Conservation (phyloP, 2,329 filamentous ascomycete species). For the Arthrobotrys sinensis region DNA sequence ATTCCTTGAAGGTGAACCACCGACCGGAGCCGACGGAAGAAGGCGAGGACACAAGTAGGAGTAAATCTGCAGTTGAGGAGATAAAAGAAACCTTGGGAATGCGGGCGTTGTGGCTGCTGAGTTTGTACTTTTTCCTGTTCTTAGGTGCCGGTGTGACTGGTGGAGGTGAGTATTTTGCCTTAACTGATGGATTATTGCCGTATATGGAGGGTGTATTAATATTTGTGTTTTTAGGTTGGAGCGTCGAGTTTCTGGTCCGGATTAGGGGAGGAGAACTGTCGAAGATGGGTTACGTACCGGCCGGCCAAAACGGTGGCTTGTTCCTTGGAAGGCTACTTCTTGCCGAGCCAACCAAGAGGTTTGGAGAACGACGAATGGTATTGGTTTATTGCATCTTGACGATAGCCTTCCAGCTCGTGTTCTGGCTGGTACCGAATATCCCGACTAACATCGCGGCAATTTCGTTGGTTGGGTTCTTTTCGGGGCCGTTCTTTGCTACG, state of each 20-base stretch:
- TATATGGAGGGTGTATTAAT: background rate
- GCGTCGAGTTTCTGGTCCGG: slow-evolving; percentile 76
- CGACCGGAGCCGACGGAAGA: slow-evolving; percentile 54
- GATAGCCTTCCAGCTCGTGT: slow-evolving; percentile 73
- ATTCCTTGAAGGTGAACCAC: slow-evolving; percentile 67
- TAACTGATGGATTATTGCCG: background rate
- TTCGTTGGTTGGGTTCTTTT: slow-evolving; percentile 74
- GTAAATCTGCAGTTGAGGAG: slow-evolving; percentile 67
- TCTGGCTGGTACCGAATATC: slow-evolving; percentile 73
- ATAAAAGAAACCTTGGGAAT: slow-evolving; percentile 70
- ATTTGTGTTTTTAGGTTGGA: slow-evolving; percentile 71
- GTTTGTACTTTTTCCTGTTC: slow-evolving; percentile 77
- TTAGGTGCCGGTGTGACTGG: slow-evolving; percentile 74
- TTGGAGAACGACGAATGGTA: slow-evolving; percentile 75
- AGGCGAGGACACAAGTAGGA: slow-evolving; percentile 62
- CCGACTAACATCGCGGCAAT: slow-evolving; percentile 72
- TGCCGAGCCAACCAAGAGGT: slow-evolving; percentile 74
- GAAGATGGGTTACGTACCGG: slow-evolving; percentile 75
- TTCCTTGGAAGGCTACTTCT: slow-evolving; percentile 74
- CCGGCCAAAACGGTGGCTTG: slow-evolving; percentile 74
- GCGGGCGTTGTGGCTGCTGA: slow-evolving; percentile 73
- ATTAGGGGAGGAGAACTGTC: slow-evolving; percentile 74
- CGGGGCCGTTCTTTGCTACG: slow-evolving; percentile 74
- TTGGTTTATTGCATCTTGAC: slow-evolving; percentile 72
- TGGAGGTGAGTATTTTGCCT: slow-evolving; percentile 63